Base-by-base conservation (phyloP, 2,329 filamentous ascomycete genomes). In the Lecanicillium sp. region DNA sequence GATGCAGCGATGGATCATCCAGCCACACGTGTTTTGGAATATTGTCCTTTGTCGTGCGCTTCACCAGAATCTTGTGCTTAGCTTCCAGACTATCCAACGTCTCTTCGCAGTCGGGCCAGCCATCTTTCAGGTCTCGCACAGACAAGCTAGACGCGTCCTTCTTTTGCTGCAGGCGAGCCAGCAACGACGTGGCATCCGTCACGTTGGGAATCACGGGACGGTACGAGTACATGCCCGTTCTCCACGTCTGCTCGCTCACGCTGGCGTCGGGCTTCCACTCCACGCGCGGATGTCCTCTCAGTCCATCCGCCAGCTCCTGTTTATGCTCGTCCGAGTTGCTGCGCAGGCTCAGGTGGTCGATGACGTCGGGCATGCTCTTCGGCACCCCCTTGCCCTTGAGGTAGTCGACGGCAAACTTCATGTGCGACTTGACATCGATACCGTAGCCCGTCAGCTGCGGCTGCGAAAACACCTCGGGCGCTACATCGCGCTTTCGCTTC, bases 111-210 rank as follows among this genome's bases (percentile, higher is more conserved):
- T 83, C 81, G 17, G 83, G 80, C 92, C 92, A 98, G 46, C 92
- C 92, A 57, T 98, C 92, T 63, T 95, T 94, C 45, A 98, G 74
- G 52, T 95, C 88, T 58, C 87, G 88, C 45, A 96, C 86, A 28
- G 73, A 73, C 39, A 96, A 76, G 11, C 86, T 87, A 47, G 83
- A 79, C 2, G 86, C 85, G 43, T 88, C 88, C 37, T 77, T 78
- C 62, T 89, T 88, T 38, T 73, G 71, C 62, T 95, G 88, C 22
- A 98, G 75, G 55, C 86, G 83, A 40, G 75, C 76, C 39, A 94
- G 77, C 39, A 98, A 75, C 51, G 88, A 79, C 29, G 83, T 80
- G 43, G 80, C 78, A 52, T 78, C 81, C 50, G 78, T 80, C 44
- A 98, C 90, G 45, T 85, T 80, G 4, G 72, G 71, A 57, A 95